Percentiles rank a stretch among this genome's conserved stretches.
These are phyloP conservation scores for Rhizophora apiculata DNA, from an alignment of 345 rosid genomes.

Conservation along the genomic window DNA sequence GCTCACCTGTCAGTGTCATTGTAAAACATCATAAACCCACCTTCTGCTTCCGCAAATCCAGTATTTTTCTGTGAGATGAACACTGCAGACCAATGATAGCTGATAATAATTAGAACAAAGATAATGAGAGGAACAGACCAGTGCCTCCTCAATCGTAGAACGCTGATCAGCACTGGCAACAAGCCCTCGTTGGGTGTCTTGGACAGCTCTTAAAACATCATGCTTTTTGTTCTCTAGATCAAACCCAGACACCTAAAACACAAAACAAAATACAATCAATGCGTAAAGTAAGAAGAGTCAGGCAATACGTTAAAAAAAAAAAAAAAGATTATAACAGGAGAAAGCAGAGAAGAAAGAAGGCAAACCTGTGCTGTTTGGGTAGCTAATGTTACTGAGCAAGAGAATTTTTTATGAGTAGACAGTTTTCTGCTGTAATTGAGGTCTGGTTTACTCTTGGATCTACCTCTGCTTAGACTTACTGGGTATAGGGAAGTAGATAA, in stretches of 20 bases:
- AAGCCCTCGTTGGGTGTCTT: conserved; percentile 1
- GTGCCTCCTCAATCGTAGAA: conserved; percentile 70
- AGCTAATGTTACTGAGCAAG: conserved; percentile 43
- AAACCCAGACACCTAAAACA: background rate
- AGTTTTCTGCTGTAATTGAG: conserved; percentile 17
- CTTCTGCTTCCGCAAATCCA: conserved; percentile 1
- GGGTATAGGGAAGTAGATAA: conserved; percentile 40
- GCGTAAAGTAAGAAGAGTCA: background rate
- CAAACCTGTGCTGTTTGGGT: conserved; percentile 38
- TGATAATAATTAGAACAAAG: background rate
- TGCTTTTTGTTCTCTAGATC: background rate
- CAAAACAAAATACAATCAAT: background rate
- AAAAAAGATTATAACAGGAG: background rate
- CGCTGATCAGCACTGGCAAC: conserved; percentile 54
- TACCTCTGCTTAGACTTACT: conserved; percentile 20
- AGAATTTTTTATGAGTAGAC: conserved; percentile 26
- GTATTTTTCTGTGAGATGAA: background rate
- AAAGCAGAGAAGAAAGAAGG: conserved; percentile 13
- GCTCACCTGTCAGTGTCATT: conserved; percentile 45
- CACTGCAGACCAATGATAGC: background rate
- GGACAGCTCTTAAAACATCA: background rate
- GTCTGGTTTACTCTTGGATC: conserved; percentile 27
- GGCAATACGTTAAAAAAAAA: background rate
- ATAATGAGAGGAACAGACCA: conserved; percentile 41
- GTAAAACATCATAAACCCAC: conserved; percentile 8